phyloP scores from a whole-genome alignment of 768 basidiomycete species.

The Chiua virens region DNA sequence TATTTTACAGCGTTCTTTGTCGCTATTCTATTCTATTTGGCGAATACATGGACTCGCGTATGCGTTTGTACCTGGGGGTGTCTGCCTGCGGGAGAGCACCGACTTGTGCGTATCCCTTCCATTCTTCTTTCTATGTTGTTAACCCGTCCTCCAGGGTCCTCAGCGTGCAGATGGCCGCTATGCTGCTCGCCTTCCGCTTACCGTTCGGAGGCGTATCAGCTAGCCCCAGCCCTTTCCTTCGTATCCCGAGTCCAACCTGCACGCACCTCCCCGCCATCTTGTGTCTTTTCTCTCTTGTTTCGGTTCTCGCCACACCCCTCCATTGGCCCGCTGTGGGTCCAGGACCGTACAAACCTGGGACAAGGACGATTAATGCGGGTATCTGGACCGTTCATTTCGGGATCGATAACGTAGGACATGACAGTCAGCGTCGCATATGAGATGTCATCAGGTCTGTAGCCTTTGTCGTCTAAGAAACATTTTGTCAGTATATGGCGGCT shows the following conservation, averaged over 20 bases:
- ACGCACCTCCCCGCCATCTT: slow-evolving; percentile 36
- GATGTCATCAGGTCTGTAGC: slow-evolving; percentile 62
- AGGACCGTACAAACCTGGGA: slow-evolving; percentile 58
- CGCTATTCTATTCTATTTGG: slow-evolving; percentile 62
- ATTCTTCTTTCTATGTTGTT: not conserved
- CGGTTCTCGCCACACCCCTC: slow-evolving; percentile 54
- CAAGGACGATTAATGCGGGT: slow-evolving; percentile 75
- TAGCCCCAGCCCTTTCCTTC: not conserved
- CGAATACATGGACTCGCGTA: slow-evolving; percentile 82
- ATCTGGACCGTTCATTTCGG: slow-evolving; percentile 96
- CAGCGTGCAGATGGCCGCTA: slow-evolving; percentile 48
- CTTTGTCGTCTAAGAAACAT: not conserved
- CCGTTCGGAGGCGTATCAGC: slow-evolving; percentile 15
- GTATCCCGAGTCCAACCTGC: slow-evolving; percentile 20
- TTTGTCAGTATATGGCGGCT: not conserved
- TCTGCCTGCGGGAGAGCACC: slow-evolving; percentile 75
- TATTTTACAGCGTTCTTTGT: slow-evolving; percentile 59
- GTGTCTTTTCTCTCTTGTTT: slow-evolving; percentile 42
- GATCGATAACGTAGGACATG: slow-evolving; percentile 39
- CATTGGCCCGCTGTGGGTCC: slow-evolving; percentile 52
- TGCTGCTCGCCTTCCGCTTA: slow-evolving; percentile 50
- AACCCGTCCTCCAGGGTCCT: slow-evolving; percentile 44
- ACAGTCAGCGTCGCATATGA: slow-evolving; percentile 35
- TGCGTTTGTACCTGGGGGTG: slow-evolving; percentile 84
- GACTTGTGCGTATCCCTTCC: slow-evolving; percentile 51